Conservation (phyloP, 495 filamentous ascomycete species). For the Aspergillus indologenus region DNA sequence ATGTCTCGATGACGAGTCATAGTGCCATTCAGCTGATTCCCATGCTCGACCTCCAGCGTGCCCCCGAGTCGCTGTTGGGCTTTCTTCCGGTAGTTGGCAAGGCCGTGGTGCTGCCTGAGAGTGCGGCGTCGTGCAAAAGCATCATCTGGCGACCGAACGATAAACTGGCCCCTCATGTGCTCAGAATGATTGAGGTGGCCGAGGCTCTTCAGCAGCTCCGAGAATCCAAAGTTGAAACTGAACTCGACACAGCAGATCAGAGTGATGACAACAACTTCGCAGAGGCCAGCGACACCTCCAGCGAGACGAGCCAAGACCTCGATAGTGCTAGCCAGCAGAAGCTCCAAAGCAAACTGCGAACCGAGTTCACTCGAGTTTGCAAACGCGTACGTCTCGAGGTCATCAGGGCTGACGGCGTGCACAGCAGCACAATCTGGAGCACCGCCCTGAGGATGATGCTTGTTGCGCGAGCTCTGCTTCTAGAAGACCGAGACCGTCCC, state of each 20-base stretch:
- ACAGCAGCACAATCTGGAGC: constrained; percentile 32
- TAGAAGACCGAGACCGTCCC: constrained; percentile 23
- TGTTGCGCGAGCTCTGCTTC: constrained; percentile 29
- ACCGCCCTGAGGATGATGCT: constrained; percentile 33
- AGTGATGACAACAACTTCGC: constrained; percentile 3
- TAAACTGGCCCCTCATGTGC: constrained; percentile 17
- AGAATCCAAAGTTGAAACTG: constrained; percentile 14
- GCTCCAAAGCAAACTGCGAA: constrained; percentile 20
- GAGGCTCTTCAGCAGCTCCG: constrained; percentile 36
- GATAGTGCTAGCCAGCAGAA: constrained; percentile 17
- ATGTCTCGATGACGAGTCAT: constrained; percentile 35
- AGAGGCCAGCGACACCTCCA: not conserved
- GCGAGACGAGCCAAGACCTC: not conserved
- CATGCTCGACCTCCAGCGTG: constrained; percentile 41
- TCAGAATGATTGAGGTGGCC: constrained; percentile 54
- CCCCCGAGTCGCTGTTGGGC: constrained; percentile 37
- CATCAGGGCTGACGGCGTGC: constrained; percentile 27
- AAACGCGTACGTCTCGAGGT: constrained; percentile 27
- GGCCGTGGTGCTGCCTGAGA: constrained; percentile 23
- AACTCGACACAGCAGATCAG: constrained; percentile 1
- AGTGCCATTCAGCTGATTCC: constrained; percentile 44
- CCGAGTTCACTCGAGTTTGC: constrained; percentile 18
- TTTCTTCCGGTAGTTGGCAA: constrained; percentile 34
- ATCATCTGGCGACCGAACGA: constrained; percentile 39
- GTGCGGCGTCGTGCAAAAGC: constrained; percentile 25